Conservation (phyloP, 805 yeast species). For the Suhomyces prunicola region DNA sequence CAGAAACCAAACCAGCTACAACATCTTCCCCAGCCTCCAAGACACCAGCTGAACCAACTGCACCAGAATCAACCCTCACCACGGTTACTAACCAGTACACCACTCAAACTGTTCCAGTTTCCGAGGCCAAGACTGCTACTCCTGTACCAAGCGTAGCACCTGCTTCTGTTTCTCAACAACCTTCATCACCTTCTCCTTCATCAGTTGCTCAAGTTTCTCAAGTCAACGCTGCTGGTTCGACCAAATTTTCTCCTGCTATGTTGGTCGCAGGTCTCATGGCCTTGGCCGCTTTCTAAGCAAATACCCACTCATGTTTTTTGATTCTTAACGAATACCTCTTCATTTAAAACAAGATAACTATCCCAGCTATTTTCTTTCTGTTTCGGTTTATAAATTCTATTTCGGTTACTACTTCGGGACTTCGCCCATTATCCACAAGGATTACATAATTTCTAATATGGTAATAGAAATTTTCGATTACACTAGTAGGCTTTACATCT, state of each 20-base stretch:
- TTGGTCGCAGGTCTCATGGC: slow-evolving; percentile 7
- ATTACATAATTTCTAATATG: background rate
- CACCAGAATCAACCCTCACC: slow-evolving; percentile 1
- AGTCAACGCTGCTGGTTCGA: slow-evolving; percentile 7
- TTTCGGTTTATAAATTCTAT: background rate
- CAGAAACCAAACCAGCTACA: background rate
- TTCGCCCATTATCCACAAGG: background rate
- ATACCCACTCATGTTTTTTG: background rate
- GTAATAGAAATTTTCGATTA: background rate
- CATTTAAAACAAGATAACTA: background rate
- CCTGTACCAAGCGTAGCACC: background rate
- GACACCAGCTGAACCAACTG: background rate
- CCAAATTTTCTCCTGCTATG: slow-evolving; percentile 7
- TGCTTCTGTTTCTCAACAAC: background rate
- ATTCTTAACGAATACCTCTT: background rate
- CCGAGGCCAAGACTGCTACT: background rate
- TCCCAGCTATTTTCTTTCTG: background rate
- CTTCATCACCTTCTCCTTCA: background rate
- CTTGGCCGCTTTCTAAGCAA: slow-evolving; percentile 1
- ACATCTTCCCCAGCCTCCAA: background rate
- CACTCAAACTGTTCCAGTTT: background rate
- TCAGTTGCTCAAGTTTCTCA: background rate
- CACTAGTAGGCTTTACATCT: background rate
- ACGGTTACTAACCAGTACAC: background rate
- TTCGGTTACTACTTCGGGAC: background rate